phyloP scores from a whole-genome alignment of 2,329 filamentous ascomycete genomes.

The Davidsoniella neocaledoniae region DNA sequence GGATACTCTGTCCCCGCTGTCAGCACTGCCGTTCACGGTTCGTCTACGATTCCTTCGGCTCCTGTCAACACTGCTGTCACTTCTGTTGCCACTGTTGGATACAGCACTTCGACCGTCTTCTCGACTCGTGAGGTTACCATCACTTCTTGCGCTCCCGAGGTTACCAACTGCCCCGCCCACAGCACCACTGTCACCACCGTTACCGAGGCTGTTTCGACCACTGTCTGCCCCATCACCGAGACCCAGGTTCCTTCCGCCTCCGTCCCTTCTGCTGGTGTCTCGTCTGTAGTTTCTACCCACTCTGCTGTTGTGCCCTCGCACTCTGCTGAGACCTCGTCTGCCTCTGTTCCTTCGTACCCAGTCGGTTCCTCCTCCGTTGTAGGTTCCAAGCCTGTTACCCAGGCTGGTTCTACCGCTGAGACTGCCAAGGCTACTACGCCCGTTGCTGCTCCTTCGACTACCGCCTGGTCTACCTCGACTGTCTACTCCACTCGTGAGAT shows the following conservation, averaged over 20 bases:
- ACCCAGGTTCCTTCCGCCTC: neutral
- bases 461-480: constrained; percentile 17
- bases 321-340: neutral
- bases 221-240: constrained; percentile 23
- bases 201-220: constrained; percentile 26
- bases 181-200: constrained; percentile 23
- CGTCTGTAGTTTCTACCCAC: neutral
- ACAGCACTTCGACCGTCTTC: constrained; percentile 24
- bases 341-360: neutral
- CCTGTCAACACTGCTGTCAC: neutral
- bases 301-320: neutral
- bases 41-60: neutral
- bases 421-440: neutral
- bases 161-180: constrained; percentile 23
- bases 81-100: constrained; percentile 1
- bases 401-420: neutral
- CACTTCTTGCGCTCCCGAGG: constrained; percentile 33
- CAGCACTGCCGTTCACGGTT: neutral
- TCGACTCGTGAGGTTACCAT: constrained; percentile 32
- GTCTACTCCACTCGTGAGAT: constrained; percentile 18
- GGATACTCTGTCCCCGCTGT: neutral
- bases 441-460: neutral
- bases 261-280: neutral
- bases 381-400: neutral
- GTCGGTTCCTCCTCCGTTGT: too few species aligned